phyloP scores from a whole-genome alignment of 352 stramenopile genomes.

The Phytophthora tubulina region DNA sequence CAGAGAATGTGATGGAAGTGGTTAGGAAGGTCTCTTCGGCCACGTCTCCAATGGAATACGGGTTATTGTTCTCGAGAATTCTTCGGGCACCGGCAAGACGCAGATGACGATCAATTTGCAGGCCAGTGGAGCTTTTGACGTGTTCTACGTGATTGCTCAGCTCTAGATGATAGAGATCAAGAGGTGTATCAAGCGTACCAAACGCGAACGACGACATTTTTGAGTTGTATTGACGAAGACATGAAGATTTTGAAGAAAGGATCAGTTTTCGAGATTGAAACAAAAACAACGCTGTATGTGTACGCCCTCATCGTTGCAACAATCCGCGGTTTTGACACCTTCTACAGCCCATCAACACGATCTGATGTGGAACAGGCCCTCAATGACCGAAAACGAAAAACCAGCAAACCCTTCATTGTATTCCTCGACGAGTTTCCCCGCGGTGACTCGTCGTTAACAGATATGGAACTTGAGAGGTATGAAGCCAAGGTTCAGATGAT shows the following conservation, averaged over 20 bases:
- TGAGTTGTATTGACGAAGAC: background rate
- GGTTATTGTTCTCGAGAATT: background rate
- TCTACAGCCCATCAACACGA: background rate
- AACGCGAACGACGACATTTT: background rate
- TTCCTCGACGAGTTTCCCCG: background rate
- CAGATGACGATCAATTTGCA: background rate
- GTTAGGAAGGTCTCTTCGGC: no score
- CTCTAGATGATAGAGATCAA: background rate
- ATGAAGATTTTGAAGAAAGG: background rate
- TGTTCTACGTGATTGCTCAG: background rate
- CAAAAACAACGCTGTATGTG: background rate
- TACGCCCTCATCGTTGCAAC: background rate
- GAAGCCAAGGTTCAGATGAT: background rate
- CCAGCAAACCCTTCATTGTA: background rate
- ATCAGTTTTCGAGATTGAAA: background rate
- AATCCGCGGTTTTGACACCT: background rate
- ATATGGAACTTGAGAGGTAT: background rate
- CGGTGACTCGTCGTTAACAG: no score
- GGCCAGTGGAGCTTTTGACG: background rate
- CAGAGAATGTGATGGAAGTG: no score
- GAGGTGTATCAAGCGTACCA: background rate
- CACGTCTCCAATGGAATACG: background rate
- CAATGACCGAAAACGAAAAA: background rate
- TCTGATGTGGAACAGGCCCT: background rate
- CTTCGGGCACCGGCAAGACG: background rate